Evolutionary conservation across 83 land plant genomes (phyloP).

Genomic region (Thuja plicata): DNA sequence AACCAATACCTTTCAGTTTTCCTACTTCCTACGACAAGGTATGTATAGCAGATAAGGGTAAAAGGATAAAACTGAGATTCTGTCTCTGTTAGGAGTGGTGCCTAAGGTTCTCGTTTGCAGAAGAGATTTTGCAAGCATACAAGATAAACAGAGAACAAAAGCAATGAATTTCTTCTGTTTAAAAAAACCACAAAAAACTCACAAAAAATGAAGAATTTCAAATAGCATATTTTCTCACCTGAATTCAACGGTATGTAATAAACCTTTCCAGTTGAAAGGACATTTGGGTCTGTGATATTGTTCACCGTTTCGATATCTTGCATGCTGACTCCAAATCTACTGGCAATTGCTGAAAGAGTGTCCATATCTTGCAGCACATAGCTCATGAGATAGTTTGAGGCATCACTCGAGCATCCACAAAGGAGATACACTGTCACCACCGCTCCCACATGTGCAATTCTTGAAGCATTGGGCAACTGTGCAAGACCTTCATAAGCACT

Average conservation of each 20-base stretch:
- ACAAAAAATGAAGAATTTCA: not conserved
- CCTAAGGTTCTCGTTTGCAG: not conserved
- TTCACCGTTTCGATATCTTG: constrained; percentile 61
- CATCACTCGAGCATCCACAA: constrained; percentile 71
- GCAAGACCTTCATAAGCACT: constrained; percentile 53
- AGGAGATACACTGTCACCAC: constrained; percentile 50
- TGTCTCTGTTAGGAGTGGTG: not conserved
- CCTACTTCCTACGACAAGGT: not conserved
- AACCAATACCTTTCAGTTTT: not conserved
- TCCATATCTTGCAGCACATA: constrained; percentile 57
- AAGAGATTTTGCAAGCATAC: not conserved
- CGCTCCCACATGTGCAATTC: constrained; percentile 32
- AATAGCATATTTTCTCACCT: constrained; percentile 11
- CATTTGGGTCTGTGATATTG: constrained; percentile 42
- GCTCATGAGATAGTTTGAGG: constrained; percentile 72
- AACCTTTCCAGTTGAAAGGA: constrained; percentile 41
- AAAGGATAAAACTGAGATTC: not conserved
- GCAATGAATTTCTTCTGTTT: not conserved
- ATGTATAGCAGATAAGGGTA: not conserved
- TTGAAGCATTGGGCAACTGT: constrained; percentile 19
- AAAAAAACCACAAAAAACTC: not conserved
- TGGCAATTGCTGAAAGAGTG: constrained; percentile 39
- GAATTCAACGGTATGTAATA: constrained; percentile 64
- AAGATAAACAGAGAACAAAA: not conserved
- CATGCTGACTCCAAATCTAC: constrained; percentile 69